phyloP scores from a whole-genome alignment of 1,284 basidiomycete species.

The Pholiota adiposa region DNA sequence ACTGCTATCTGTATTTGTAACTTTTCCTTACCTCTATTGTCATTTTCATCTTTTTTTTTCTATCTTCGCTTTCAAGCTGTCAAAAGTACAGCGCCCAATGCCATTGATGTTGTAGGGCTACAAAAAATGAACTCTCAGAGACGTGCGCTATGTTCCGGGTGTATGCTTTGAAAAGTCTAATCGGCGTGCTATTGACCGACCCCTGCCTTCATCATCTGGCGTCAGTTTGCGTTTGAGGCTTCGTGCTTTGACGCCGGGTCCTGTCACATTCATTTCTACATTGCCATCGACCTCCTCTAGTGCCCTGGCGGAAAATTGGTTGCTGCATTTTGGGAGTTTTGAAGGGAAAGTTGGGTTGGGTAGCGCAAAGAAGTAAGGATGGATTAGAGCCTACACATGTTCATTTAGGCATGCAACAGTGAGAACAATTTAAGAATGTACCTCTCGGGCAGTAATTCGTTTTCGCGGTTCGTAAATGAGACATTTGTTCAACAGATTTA shows the following conservation, averaged over 20 bases:
- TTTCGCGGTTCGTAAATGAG: slow-evolving; percentile 87
- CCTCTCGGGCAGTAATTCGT: slow-evolving; percentile 83
- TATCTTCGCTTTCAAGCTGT: neutral
- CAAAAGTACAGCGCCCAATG: slow-evolving; percentile 1
- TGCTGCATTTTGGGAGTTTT: slow-evolving; percentile 78
- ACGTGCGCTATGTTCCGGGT: slow-evolving; percentile 29
- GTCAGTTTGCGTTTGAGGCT: slow-evolving; percentile 53
- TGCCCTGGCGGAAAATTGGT: slow-evolving; percentile 52
- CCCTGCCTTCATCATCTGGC: slow-evolving; percentile 41
- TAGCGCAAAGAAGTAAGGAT: slow-evolving; percentile 78
- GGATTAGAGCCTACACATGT: slow-evolving; percentile 62
- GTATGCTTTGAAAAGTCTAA: slow-evolving; percentile 52
- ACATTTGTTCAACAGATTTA: slow-evolving; percentile 83
- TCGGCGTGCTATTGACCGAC: slow-evolving; percentile 49
- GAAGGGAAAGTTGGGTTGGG: slow-evolving; percentile 84
- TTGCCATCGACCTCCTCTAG: slow-evolving; percentile 79
- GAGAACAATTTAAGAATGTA: slow-evolving; percentile 37
- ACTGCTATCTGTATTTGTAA: slow-evolving; percentile 22
- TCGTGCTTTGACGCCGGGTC: slow-evolving; percentile 44
- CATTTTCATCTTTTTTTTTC: neutral
- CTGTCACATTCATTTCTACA: slow-evolving; percentile 47
- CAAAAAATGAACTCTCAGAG: neutral
- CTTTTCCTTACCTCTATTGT: neutral
- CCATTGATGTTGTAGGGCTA: neutral
- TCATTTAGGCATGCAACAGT: neutral